A percentile compares a stretch with the other conserved stretches of the same genome.
These are phyloP conservation scores for Fraxinus quadrangulata DNA, from an alignment of 257 asterid species.

Conservation along the genomic window DNA sequence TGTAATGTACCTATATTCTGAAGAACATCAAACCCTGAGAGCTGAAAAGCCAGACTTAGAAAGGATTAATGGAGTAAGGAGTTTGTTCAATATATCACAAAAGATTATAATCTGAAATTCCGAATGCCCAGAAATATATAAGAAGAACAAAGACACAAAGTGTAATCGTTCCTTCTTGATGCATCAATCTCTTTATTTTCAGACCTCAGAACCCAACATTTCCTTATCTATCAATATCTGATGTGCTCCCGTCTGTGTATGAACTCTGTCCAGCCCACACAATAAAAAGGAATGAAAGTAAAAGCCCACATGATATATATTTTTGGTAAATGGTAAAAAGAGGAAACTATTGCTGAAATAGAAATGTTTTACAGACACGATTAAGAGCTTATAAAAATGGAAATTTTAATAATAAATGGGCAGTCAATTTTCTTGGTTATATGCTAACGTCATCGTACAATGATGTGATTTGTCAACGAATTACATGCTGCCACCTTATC, in stretches of 20 bases:
- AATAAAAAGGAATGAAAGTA: conserved; percentile 28
- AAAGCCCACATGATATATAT: not conserved
- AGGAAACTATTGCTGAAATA: too few species aligned
- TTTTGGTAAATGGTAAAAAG: too few species aligned
- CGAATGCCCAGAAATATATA: conserved; percentile 10
- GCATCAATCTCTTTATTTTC: conserved; percentile 48
- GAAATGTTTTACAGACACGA: not conserved
- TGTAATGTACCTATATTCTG: not conserved
- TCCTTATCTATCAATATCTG: conserved; percentile 38
- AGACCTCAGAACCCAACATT: conserved; percentile 50
- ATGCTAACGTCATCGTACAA: conserved; percentile 43
- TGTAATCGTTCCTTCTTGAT: conserved; percentile 36
- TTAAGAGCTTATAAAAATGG: too few species aligned
- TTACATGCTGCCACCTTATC: too few species aligned
- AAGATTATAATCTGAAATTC: not conserved
- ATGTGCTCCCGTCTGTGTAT: conserved; percentile 27
- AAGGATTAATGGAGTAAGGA: not conserved
- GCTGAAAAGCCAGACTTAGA: not conserved
- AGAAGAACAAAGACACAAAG: conserved; percentile 13
- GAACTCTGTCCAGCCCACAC: conserved; percentile 12
- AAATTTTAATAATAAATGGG: conserved; percentile 12
- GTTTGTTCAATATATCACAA: not conserved
- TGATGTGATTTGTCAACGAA: conserved; percentile 31
- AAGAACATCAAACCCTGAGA: not conserved
- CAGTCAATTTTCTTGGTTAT: not conserved